These are phyloP conservation scores for Gypsophila paniculata DNA, from an alignment of 179 eudicot species.

Conservation along the genomic window DNA sequence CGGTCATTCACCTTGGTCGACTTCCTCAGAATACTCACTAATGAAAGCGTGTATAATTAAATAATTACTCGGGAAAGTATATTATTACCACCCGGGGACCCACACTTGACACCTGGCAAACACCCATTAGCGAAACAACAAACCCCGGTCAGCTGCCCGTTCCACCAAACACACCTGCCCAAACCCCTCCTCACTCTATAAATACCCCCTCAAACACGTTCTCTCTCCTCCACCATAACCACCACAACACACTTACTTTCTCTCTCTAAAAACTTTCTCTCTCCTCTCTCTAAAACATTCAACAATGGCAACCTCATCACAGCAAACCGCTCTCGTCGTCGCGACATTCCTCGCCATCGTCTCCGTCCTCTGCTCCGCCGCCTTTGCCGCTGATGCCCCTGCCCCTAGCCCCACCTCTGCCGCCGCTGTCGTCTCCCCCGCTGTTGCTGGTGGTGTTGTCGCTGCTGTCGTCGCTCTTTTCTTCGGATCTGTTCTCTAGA, in stretches of 20 bases:
- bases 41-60: too few relatives aligned
- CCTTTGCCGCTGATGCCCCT: slow-evolving; percentile 45
- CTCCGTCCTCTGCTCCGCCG: slow-evolving; percentile 30
- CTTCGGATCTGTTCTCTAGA: slow-evolving; percentile 43
- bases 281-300: neutral
- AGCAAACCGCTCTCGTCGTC: slow-evolving; percentile 26
- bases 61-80: too few relatives aligned
- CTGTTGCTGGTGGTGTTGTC: slow-evolving; percentile 29
- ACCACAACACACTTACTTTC: neutral
- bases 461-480: slow-evolving; percentile 20
- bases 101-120: slow-evolving; percentile 17
- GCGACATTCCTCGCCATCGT: slow-evolving; percentile 16
- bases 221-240: neutral
- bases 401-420: slow-evolving; percentile 48
- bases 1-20: too few relatives aligned
- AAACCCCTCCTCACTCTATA: slow-evolving; percentile 9
- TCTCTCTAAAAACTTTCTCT: neutral
- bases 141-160: slow-evolving; percentile 26
- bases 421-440: slow-evolving; percentile 33
- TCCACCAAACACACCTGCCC: slow-evolving; percentile 12
- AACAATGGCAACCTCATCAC: slow-evolving; percentile 35
- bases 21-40: too few relatives aligned
- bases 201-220: neutral
- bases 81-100: neutral
- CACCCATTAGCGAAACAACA: slow-evolving; percentile 6